Evolutionary conservation across 2,329 filamentous ascomycete genomes (phyloP).

Genomic region (Penicillium sp.): DNA sequence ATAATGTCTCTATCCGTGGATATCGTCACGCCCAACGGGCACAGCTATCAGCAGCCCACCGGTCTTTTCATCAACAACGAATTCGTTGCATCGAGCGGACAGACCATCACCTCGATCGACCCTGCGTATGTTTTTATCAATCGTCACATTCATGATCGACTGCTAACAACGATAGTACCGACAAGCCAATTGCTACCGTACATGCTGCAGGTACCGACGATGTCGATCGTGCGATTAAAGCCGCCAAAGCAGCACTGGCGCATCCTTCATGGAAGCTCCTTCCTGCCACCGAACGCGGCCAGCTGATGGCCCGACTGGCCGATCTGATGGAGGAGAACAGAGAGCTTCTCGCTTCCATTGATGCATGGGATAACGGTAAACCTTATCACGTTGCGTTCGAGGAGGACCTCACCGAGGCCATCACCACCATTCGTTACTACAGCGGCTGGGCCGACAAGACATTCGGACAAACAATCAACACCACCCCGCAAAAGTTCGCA

Average conservation of each 20-base stretch:
- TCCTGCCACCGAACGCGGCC: constrained; percentile 57
- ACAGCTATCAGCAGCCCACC: constrained; percentile 37
- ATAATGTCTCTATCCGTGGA: constrained; percentile 25
- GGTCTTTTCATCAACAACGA: constrained; percentile 48
- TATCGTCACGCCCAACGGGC: constrained; percentile 41
- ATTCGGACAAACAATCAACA: constrained; percentile 75
- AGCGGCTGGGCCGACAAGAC: constrained; percentile 87
- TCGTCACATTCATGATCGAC: not conserved
- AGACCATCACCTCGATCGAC: constrained; percentile 38
- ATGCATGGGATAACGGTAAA: constrained; percentile 76
- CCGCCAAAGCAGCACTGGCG: constrained; percentile 23
- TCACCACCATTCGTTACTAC: constrained; percentile 47
- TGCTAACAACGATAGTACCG: constrained; percentile 18
- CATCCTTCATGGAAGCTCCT: constrained; percentile 28
- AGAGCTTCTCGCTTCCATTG: constrained; percentile 58
- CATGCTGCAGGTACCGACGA: constrained; percentile 34
- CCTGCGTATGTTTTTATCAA: constrained; percentile 23
- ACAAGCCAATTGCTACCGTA: constrained; percentile 30
- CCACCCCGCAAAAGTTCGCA: constrained; percentile 70
- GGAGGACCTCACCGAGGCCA: constrained; percentile 24
- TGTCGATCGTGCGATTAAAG: constrained; percentile 35
- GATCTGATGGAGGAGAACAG: constrained; percentile 61
- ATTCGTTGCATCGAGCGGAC: constrained; percentile 40
- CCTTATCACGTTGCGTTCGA: constrained; percentile 23
- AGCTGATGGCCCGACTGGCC: constrained; percentile 65